Conservation (phyloP, 2,329 filamentous ascomycete genomes). For the Trichophyton verrucosum region DNA sequence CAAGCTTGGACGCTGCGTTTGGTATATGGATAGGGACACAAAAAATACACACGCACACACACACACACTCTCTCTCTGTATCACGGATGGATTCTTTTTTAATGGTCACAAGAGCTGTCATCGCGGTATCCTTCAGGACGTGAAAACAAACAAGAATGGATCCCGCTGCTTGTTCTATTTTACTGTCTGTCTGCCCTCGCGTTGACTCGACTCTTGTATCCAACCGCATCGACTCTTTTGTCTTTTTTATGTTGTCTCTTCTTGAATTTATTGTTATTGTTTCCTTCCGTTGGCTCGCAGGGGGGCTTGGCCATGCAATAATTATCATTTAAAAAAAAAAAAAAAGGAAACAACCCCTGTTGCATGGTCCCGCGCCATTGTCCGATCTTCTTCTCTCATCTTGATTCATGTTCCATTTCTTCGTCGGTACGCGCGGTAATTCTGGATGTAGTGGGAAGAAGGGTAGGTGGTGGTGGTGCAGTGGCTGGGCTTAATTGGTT, state of each 20-base stretch:
- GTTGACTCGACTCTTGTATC: neutral
- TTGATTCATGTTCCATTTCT: neutral
- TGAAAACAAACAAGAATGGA: neutral
- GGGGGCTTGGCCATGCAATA: neutral
- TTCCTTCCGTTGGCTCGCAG: neutral
- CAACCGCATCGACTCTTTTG: neutral
- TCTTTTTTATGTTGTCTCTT: neutral
- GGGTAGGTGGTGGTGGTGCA: neutral
- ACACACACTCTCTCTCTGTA: neutral
- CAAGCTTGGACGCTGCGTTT: neutral
- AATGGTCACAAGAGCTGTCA: neutral
- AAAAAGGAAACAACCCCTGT: neutral
- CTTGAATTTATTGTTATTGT: conserved; percentile 1
- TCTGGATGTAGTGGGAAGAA: neutral
- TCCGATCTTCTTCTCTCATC: neutral
- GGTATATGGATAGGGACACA: neutral
- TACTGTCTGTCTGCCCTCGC: neutral
- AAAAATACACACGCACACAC: too few relatives aligned
- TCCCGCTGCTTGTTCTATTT: neutral
- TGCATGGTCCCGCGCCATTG: neutral
- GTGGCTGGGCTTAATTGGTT: neutral
- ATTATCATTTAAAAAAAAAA: neutral
- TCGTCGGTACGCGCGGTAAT: neutral
- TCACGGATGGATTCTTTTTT: neutral
- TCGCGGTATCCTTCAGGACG: neutral